A percentile compares a stretch with the other conserved stretches of the same genome.
phyloP scores from a whole-genome alignment of 2,329 filamentous ascomycete genomes.

The Pseudogymnoascus verrucosus region DNA sequence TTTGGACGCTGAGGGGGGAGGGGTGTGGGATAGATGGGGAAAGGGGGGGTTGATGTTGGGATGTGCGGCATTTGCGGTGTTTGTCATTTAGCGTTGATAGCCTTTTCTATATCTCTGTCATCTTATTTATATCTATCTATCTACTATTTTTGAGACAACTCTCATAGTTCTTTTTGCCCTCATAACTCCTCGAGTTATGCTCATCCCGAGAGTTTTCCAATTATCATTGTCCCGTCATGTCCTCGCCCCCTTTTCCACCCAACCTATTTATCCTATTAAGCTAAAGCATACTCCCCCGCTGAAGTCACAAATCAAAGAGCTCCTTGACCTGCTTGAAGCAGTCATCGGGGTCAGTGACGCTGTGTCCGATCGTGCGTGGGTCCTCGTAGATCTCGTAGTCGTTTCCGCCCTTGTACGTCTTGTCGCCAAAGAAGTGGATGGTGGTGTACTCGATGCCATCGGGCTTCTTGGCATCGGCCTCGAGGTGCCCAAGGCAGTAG shows the following conservation, averaged over 20 bases:
- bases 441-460: conserved; percentile 72
- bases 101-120: conserved; percentile 5
- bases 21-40: not conserved
- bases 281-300: conserved; percentile 2
- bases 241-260: not conserved
- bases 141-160: not conserved
- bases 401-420: conserved; percentile 83
- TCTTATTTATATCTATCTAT: not conserved
- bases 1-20: conserved; percentile 49
- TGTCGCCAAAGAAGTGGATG: conserved; percentile 98
- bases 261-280: not conserved
- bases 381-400: conserved; percentile 92
- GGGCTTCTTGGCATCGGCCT: conserved; percentile 63
- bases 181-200: not conserved
- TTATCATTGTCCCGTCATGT: not conserved
- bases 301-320: conserved; percentile 59
- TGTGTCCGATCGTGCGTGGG: conserved; percentile 72
- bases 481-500: conserved; percentile 84
- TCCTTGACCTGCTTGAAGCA: conserved; percentile 74
- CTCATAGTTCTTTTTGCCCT: not conserved
- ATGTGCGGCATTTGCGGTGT: conserved; percentile 1
- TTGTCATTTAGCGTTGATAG: conserved; percentile 5
- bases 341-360: conserved; percentile 73
- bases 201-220: not conserved
- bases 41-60: not conserved